These are phyloP conservation scores for Magnusiomyces suaveolens DNA, from an alignment of 1,139 yeast species.

Conservation along the genomic window DNA sequence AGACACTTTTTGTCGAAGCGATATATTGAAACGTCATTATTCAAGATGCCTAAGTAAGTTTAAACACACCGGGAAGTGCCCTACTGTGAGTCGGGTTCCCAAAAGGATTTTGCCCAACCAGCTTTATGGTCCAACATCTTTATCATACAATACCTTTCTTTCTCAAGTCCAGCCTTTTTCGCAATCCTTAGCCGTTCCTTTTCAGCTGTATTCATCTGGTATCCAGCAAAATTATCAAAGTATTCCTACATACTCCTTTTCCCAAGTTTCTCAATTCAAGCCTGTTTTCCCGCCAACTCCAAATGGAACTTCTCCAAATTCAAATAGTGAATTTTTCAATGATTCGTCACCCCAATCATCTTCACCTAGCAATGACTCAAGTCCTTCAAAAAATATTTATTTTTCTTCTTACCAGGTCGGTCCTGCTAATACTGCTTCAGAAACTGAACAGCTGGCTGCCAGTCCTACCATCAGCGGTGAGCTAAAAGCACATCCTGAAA, in stretches of 20 bases:
- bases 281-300: not conserved
- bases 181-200: not conserved
- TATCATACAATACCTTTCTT: not conserved
- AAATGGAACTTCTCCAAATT: not conserved
- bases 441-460: not conserved
- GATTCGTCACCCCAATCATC: not conserved
- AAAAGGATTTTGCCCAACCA: slow-evolving; percentile 14
- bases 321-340: not conserved
- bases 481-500: not conserved
- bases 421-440: not conserved
- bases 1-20: slow-evolving; percentile 16
- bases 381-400: not conserved
- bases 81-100: slow-evolving; percentile 20
- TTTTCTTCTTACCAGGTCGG: not conserved
- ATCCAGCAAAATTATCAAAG: not conserved
- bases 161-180: not conserved
- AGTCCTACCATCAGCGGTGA: not conserved
- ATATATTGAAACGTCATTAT: slow-evolving; percentile 16
- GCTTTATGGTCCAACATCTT: not conserved
- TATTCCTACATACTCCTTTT: not conserved
- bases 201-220: not conserved
- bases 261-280: not conserved
- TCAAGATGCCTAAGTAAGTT: slow-evolving; percentile 20
- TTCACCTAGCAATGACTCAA: not conserved
- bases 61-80: slow-evolving; percentile 18